A percentile compares a stretch with the other conserved stretches of the same genome.
Conservation (phyloP, 106 monocot genomes). For the Iris macrosiphon region DNA sequence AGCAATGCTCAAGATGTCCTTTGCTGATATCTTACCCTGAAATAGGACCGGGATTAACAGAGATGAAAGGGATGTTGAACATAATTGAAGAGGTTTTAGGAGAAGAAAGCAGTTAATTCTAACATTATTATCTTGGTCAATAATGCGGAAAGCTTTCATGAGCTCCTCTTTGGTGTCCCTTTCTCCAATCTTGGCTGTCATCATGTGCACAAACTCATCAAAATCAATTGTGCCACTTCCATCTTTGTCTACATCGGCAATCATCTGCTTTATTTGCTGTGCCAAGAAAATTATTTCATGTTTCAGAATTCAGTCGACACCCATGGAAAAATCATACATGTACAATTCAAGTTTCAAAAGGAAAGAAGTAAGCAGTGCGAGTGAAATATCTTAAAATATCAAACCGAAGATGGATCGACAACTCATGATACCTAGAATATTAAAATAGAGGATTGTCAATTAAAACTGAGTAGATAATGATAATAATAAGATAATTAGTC, state of each 20-base stretch:
- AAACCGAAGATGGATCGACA: too few relatives aligned
- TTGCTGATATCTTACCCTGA: slow-evolving; percentile 77
- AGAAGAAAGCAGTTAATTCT: not conserved
- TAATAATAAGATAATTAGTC: too few relatives aligned
- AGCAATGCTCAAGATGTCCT: slow-evolving; percentile 59
- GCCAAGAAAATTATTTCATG: slow-evolving; percentile 10
- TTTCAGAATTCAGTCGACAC: not conserved
- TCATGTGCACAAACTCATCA: slow-evolving; percentile 84
- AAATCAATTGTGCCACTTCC: slow-evolving; percentile 85
- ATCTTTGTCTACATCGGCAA: slow-evolving; percentile 89
- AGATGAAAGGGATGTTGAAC: not conserved
- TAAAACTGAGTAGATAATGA: too few relatives aligned
- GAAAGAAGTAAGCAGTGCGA: too few relatives aligned
- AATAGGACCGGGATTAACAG: not conserved
- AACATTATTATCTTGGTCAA: slow-evolving; percentile 87
- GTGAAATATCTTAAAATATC: not conserved
- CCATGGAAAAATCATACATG: not conserved
- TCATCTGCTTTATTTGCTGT: slow-evolving; percentile 84
- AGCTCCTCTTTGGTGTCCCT: slow-evolving; percentile 72
- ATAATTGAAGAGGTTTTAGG: not conserved
- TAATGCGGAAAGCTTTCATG: slow-evolving; percentile 74
- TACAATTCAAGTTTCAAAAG: too few relatives aligned
- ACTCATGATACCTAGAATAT: too few relatives aligned
- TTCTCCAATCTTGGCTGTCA: slow-evolving; percentile 91
- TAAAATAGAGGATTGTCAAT: too few relatives aligned